Evolutionary conservation across 148 eudicot species (phyloP), one percentile per base, ranked within the genome.

Genomic region (Cornus suecica): DNA sequence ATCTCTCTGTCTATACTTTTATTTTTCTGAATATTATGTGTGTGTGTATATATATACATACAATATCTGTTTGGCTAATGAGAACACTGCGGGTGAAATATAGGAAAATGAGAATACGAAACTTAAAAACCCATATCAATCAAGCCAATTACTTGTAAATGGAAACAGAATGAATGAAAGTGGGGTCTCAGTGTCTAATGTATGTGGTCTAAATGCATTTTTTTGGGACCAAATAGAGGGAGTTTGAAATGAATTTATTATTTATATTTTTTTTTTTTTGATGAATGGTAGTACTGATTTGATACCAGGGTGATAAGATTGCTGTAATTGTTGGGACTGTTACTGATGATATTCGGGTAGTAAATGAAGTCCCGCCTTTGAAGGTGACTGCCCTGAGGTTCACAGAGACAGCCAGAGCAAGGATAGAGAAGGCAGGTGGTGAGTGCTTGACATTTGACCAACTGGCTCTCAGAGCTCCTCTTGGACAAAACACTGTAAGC

Each of bases 371-470:
- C 67, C 91, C 91, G 25, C 10, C 81, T 0, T 58, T 88, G 16
- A 88, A 85, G 80, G 85, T 88, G 10, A 81, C 84, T 76, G 88
- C 91, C 29, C 56, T 88, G 76, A 88, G 78, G 85, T 88, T 88
- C 70, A 88, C 91, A 29, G 87, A 88, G 72, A 88, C 85, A 2
- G 91, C 87, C 5, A 78, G 91, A 76, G 91, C 91, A 34, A 83
- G 88, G 48, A 88, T 85, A 72, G 91, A 85, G 78, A 85, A 88
- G 71, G 87, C 91, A 10, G 88, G 91, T 64, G 91, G 91, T 4
- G 88, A 88, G 78, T 85, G 88, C 73, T 32, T 88, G 11, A 88
- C 91, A 30, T 88, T 88, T 72, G 91, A 85, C 62, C 88, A 88
- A 85, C 77, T 88, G 72, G 91, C 91, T 74, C 87, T 88, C 31